phyloP scores from a whole-genome alignment of 306 rosid genomes.

The Gillenia trifoliata region DNA sequence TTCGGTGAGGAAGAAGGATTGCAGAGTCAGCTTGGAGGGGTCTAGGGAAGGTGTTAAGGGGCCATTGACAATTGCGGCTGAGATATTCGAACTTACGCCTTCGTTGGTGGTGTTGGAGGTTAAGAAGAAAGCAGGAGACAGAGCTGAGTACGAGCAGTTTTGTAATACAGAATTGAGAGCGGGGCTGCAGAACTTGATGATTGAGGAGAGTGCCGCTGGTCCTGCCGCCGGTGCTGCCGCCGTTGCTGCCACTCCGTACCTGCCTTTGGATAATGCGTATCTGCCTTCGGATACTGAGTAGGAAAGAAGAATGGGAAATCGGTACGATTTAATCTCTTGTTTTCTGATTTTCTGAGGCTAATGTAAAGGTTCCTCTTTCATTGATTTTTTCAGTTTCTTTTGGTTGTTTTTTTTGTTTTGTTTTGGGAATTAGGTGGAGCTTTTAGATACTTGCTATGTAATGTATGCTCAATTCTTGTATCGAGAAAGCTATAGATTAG shows the following conservation, averaged over 20 bases:
- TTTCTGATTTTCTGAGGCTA: slow-evolving; percentile 10
- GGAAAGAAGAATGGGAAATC: slow-evolving; percentile 10
- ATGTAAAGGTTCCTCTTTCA: slow-evolving; percentile 31
- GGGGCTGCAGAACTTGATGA: slow-evolving; percentile 54
- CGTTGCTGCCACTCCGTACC: slow-evolving; percentile 25
- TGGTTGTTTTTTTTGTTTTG: slow-evolving; percentile 17
- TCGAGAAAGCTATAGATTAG: slow-evolving; percentile 29
- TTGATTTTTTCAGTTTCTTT: slow-evolving; percentile 11
- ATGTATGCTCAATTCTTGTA: slow-evolving; percentile 29
- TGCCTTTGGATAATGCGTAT: slow-evolving; percentile 19
- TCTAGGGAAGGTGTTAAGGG: slow-evolving; percentile 73
- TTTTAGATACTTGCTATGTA: slow-evolving; percentile 23
- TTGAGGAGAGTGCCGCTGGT: slow-evolving; percentile 32
- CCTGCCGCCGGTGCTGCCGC: not conserved
- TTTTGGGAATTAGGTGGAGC: slow-evolving; percentile 27
- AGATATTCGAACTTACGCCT: slow-evolving; percentile 80
- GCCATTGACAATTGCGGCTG: slow-evolving; percentile 83
- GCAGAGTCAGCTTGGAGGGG: slow-evolving; percentile 84
- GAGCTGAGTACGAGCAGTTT: slow-evolving; percentile 64
- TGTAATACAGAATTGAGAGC: slow-evolving; percentile 61
- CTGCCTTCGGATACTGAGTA: slow-evolving; percentile 30
- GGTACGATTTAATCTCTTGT: slow-evolving; percentile 23
- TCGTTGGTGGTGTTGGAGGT: slow-evolving; percentile 79
- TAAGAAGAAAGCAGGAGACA: slow-evolving; percentile 86
- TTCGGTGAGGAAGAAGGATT: slow-evolving; percentile 81